Conservation (phyloP, 2,329 filamentous ascomycete genomes). For the Pseudodiploospora longispora region DNA sequence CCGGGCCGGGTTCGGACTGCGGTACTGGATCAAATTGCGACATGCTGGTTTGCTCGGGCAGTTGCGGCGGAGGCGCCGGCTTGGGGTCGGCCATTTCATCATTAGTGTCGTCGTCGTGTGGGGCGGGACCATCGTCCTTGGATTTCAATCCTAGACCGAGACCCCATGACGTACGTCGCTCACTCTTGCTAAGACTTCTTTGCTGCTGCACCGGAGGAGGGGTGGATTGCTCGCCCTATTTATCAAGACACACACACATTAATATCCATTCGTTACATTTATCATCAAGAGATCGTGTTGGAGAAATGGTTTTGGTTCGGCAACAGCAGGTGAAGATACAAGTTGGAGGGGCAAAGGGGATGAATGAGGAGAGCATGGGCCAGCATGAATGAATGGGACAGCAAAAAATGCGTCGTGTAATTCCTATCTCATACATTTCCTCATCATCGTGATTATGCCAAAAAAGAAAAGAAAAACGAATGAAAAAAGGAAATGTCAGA, state of each 20-base stretch:
- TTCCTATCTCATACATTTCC: constrained; percentile 34
- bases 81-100: constrained; percentile 11
- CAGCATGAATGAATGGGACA: constrained; percentile 12
- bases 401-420: constrained; percentile 27
- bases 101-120: constrained; percentile 10
- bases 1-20: not conserved
- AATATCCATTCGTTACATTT: constrained; percentile 22
- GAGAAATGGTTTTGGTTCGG: constrained; percentile 1
- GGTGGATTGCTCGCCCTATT: constrained; percentile 26
- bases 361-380: not conserved
- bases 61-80: constrained; percentile 7
- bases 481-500: too few relatives aligned
- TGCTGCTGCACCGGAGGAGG: constrained; percentile 24
- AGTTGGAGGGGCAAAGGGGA: not conserved
- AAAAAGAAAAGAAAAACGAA: constrained; percentile 14
- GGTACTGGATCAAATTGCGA: constrained; percentile 4
- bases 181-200: constrained; percentile 27
- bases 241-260: constrained; percentile 19
- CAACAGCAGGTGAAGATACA: not conserved
- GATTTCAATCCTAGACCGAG: constrained; percentile 28
- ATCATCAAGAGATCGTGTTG: constrained; percentile 16
- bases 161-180: constrained; percentile 38
- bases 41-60: constrained; percentile 7
- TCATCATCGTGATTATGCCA: constrained; percentile 27
- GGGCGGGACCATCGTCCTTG: constrained; percentile 15